Conservation (phyloP, 352 stramenopile species). For the Pythium brassicae region DNA sequence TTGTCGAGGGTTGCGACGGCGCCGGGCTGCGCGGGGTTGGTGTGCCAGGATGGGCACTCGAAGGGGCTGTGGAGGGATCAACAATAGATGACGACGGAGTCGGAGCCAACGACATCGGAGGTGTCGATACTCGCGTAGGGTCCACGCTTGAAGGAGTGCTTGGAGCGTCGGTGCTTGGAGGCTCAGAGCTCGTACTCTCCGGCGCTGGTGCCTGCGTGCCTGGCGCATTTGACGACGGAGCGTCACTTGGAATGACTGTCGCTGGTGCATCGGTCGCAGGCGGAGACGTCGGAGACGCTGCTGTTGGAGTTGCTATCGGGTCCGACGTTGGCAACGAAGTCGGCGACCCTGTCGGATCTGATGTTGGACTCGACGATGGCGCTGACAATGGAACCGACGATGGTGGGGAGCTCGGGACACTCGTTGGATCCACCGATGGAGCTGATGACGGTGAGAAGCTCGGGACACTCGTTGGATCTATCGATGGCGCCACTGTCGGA, state of each 20-base stretch:
- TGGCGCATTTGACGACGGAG: neutral
- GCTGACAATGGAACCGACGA: neutral
- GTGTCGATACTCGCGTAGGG: neutral
- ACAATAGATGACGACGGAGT: neutral
- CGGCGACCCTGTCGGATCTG: no score
- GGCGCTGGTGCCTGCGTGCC: neutral
- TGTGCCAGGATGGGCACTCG: neutral
- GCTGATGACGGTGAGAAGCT: neutral
- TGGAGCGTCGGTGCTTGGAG: neutral
- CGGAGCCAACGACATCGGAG: neutral
- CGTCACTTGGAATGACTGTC: neutral
- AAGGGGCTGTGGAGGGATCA: neutral
- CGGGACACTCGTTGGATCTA: neutral
- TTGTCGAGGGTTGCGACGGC: neutral
- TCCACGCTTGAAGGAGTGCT: neutral
- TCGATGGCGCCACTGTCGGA: neutral
- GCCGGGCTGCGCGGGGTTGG: neutral
- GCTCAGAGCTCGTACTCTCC: neutral
- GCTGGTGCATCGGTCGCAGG: neutral
- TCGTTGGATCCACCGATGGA: constrained; percentile 5
- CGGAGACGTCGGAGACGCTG: neutral
- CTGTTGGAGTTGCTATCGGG: neutral
- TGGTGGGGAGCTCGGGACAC: neutral
- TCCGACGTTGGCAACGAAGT: neutral
- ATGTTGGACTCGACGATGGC: neutral